Conservation (phyloP, 257 asterid species). For the Asclepias syriaca region DNA sequence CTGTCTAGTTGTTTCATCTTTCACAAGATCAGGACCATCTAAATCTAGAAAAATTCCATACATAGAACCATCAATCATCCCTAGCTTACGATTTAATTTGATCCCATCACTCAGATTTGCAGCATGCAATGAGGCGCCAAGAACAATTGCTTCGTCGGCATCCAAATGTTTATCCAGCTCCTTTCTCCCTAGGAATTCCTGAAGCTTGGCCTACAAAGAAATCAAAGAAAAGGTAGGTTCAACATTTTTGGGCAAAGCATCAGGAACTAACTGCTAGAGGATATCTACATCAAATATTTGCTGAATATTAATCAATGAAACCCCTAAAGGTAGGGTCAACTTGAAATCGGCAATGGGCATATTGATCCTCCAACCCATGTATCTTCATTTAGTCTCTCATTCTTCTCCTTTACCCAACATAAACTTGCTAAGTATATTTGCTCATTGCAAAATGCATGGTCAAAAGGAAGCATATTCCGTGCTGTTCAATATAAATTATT, state of each 20-base stretch:
- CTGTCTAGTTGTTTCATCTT: conserved; percentile 81
- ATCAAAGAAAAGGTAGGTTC: not conserved
- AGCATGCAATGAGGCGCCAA: conserved; percentile 95
- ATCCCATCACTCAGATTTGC: conserved; percentile 99
- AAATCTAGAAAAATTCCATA: conserved; percentile 77
- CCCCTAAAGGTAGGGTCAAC: not conserved
- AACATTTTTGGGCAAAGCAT: not conserved
- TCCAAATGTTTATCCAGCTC: conserved; percentile 93
- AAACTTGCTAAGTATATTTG: not conserved
- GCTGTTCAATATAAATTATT: not conserved
- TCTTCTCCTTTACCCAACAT: not conserved
- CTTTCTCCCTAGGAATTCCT: conserved; percentile 92
- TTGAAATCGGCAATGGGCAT: not conserved
- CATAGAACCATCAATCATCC: conserved; percentile 94
- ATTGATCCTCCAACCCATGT: not conserved
- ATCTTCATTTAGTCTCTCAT: not conserved
- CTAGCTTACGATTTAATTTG: conserved; percentile 93
- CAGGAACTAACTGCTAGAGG: not conserved
- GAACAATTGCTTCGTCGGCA: conserved; percentile 93
- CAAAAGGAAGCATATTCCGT: not conserved
- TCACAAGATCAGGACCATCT: conserved; percentile 71
- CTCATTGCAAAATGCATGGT: not conserved
- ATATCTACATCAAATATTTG: not conserved
- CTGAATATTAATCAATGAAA: not conserved
- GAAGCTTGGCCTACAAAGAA: conserved; percentile 75